phyloP scores from a whole-genome alignment of 352 stramenopile genomes.

The Pythium insidiosum region DNA sequence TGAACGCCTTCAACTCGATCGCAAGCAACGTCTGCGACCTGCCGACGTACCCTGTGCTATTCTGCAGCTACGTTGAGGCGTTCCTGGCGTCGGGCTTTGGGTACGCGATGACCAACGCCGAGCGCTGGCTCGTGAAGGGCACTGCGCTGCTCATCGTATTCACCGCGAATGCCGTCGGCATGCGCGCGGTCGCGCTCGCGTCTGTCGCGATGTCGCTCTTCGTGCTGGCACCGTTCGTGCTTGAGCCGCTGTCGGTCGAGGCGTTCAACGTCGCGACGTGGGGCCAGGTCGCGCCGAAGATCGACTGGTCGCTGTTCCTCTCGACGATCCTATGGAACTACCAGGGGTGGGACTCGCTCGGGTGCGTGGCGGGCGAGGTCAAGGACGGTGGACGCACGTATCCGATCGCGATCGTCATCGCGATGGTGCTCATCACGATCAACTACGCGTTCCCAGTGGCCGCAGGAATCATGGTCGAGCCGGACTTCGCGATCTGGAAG shows the following conservation, averaged over 20 bases:
- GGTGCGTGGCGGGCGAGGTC: slow-evolving; percentile 79
- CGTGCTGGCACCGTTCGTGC: slow-evolving; percentile 68
- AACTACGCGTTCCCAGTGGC: slow-evolving; percentile 84
- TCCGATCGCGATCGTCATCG: slow-evolving; percentile 76
- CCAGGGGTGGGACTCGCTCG: slow-evolving; percentile 83
- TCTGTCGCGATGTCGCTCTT: slow-evolving; percentile 81
- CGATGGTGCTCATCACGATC: slow-evolving; percentile 74
- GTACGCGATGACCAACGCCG: slow-evolving; percentile 34
- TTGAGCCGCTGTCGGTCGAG: slow-evolving; percentile 66
- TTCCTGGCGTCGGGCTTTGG: slow-evolving; percentile 58
- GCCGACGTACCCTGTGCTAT: slow-evolving; percentile 78
- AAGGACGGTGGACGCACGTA: slow-evolving; percentile 75
- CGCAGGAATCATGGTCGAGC: slow-evolving; percentile 68
- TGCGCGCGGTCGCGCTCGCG: slow-evolving; percentile 64
- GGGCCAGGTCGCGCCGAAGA: slow-evolving; percentile 51
- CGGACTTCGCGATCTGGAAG: slow-evolving; percentile 59
- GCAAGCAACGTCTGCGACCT: slow-evolving; percentile 81
- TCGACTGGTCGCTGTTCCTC: slow-evolving; percentile 83
- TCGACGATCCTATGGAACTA: slow-evolving; percentile 85
- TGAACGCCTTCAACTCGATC: slow-evolving; percentile 83
- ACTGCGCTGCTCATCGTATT: slow-evolving; percentile 65
- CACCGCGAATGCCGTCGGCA: slow-evolving; percentile 56
- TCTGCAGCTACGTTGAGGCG: slow-evolving; percentile 77
- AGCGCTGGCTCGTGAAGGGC: slow-evolving; percentile 71
- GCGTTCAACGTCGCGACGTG: slow-evolving; percentile 70